phyloP scores from a whole-genome alignment of 768 basidiomycete genomes.

The Coprinopsis cinerea region DNA sequence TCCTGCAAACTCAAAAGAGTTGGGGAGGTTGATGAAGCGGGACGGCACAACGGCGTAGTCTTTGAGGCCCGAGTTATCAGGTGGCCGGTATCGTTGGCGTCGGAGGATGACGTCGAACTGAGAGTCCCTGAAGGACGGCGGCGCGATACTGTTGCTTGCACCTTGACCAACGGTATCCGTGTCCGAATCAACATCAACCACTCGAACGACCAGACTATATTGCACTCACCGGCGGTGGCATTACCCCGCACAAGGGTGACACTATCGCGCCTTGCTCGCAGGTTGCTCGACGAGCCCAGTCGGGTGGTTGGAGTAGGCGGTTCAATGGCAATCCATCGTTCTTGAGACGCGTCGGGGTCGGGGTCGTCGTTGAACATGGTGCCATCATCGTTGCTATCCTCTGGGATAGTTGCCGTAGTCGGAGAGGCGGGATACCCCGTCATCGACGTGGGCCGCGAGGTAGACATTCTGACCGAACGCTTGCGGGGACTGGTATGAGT shows the following conservation, averaged over 20 bases:
- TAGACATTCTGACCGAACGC: too few relatives aligned
- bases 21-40: constrained; percentile 54
- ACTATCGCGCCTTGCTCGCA: neutral
- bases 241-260: neutral
- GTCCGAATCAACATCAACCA: neutral
- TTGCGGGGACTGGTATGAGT: too few relatives aligned
- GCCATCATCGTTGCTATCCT: too few relatives aligned
- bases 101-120: constrained; percentile 55
- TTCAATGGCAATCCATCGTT: constrained; percentile 1
- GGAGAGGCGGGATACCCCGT: too few relatives aligned
- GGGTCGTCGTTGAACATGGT: too few relatives aligned
- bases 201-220: neutral
- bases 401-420: too few relatives aligned
- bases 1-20: constrained; percentile 68
- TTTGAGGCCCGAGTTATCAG: constrained; percentile 38
- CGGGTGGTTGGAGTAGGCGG: neutral
- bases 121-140: constrained; percentile 40
- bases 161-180: neutral
- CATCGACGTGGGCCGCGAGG: too few relatives aligned
- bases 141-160: constrained; percentile 12
- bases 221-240: neutral
- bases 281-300: neutral
- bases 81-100: constrained; percentile 47
- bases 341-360: too few relatives aligned
- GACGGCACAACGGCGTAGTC: constrained; percentile 38